Evolutionary conservation across 495 filamentous ascomycete genomes (phyloP), one percentile per base, ranked within the genome.

Genomic region (Lasiosphaeria hispida): DNA sequence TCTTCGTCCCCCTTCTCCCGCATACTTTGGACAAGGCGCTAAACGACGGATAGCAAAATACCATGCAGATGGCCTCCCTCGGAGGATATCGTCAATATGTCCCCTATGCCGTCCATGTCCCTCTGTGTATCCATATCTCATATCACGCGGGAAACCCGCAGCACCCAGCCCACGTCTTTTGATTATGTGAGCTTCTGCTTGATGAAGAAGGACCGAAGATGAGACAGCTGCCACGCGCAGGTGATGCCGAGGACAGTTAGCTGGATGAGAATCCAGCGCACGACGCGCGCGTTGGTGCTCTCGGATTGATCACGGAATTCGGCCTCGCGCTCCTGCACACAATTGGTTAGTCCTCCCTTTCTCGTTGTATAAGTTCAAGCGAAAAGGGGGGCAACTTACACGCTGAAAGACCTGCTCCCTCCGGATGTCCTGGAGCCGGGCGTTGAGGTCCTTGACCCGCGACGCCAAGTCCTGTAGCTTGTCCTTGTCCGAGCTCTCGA

Each of bases 221-320:
- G 92, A 10, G 91, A 95, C 35, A 98, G 80, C 74, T 98, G 94
- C 94, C 94, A 98, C 54, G 94, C 91, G 73, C 94, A 98, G 30
- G 94, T 95, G 47, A 88, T 81, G 30, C 88, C 91, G 39, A 98
- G 77, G n/a, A 98, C 85, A 55, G 85, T 81, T 47, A 97, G 75
- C 73, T 98, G 94, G 57, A 97, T 86, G 54, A 96, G 71, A 43
- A 92, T 91, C 94, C 94, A 98, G 56, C 91, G 85, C 19, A 98
- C 88, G 49, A 97, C 94, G 65, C 93, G 86, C 18, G 85, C 84
- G 76, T 98, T 98, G 53, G 92, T 97, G 42, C 83, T 80, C 71
- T 98, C 94, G 49, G 91, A 96, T 68, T 97, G 94, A 72, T 98
- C 94, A 72, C 94, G 83, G 83, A 98, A 98, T 69, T 97, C 94